Base-by-base conservation (phyloP, 2,329 filamentous ascomycete genomes). In the Sporothrix phasma region DNA sequence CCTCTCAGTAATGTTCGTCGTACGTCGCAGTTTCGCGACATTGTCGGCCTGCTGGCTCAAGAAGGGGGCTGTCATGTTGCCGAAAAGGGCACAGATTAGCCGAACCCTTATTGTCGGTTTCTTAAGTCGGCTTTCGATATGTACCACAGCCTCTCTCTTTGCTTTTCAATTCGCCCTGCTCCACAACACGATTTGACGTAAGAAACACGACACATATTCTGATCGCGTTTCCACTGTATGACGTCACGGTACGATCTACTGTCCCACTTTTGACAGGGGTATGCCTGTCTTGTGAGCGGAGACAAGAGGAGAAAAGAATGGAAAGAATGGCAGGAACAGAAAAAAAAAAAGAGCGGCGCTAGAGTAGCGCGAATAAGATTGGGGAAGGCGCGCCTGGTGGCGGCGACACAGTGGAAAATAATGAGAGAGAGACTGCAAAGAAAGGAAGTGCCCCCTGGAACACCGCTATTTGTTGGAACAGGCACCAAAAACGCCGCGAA, bases 251-350 rank as follows among this genome's bases (percentile, higher is more conserved):
- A 53, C 45, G 46, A 5, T 49, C 19, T 19, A 1, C 17, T 22
- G 29, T 53, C 60, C 53, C 49, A 34, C 45, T 59, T 46, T 62
- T 51, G 60, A 63, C 64, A 65, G 60, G 63, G 64, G 64, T 56
- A 8, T 29, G 39, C 39, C 39, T 29, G 47, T n/a, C n/a, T n/a
- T n/a, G 39, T 43, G 34, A 53, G 22, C 53, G 46, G 59, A 61
- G 43, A 60, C 56, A 13, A 19, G 24, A 26, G 29, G 3, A 47
- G 13, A 47, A 37, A 10, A 47, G 17, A 61, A 29, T 45, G 24
- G 15, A n/a, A n/a, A n/a, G n/a, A n/a, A n/a, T n/a, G n/a, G n/a
- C n/a, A 49, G 19, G 5, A 51, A 31, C 39, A 41, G 26, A 53
- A 53, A 53, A 37, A 53, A 53, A 53, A 37, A 47, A 13, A 17